Evolutionary conservation across 2,329 filamentous ascomycete species (phyloP), one percentile per base, ranked within the genome.

Genomic region (Cladosporium sp.): DNA sequence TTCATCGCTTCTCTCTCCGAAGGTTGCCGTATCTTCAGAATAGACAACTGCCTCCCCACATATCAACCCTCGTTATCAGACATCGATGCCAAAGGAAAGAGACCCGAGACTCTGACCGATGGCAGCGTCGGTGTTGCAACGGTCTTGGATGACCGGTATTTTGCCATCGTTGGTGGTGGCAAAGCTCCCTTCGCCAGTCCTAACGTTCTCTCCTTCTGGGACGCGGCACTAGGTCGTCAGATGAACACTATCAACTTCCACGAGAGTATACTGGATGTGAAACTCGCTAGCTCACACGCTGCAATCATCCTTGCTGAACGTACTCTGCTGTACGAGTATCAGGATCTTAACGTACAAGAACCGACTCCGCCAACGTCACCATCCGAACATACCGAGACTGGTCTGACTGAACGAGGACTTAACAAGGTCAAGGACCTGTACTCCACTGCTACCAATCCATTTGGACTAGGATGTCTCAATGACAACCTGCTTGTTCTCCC

Each of bases 161-260:
- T 96, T 30, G 92, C 89, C 22, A 79, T 97, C 8, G 89, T 96
- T 50, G 91, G 91, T 56, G 92, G 92, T 59, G 90, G 93, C 43
- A 86, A 81, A 61, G 47, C 47, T 7, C 43, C 56, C 20, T 40
- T 53, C 18, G 55, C 61, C 55, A 60, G 58, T 30, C 57, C 75
- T 64, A 54, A 56, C 51, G 47, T 63, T 1, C 45, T 61, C 3
- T 22, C 58, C 19, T 88, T 97, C 61, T 97, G 91, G 91, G 91
- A 99, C 68, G 89, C 95, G 62, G 78, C 82, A 54, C 88, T 87
- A 58, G 83, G 86, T 55, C 86, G 85, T 57, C 83, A 85, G 7
- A 78, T 88, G 12, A 86, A 91, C 56, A 87, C 78, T 3, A 75
- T 97, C 60, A 86, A 92, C 51, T 85, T 91, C 54, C 80, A 88